Evolutionary conservation across 2,329 filamentous ascomycete genomes (phyloP).

Genomic region (Phyllosticta paracitricarpa): DNA sequence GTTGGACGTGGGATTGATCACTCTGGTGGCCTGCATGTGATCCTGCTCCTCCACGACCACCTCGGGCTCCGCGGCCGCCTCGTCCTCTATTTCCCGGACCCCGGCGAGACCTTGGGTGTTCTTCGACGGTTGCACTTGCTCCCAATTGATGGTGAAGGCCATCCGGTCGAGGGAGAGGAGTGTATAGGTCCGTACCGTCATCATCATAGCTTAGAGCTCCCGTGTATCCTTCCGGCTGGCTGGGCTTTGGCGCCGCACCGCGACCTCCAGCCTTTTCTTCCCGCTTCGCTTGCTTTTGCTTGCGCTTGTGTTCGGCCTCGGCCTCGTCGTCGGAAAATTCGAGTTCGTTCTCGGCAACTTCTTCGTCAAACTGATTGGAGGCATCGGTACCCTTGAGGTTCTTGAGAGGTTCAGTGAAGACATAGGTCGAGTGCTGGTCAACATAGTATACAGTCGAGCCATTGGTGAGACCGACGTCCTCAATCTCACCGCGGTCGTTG

Average conservation of each 20-base stretch:
- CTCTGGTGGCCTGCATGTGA: not conserved
- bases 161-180: constrained; percentile 36
- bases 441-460: constrained; percentile 73
- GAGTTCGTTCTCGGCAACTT: constrained; percentile 72
- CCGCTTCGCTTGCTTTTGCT: constrained; percentile 50
- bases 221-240: constrained; percentile 10
- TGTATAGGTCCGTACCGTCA: constrained; percentile 37
- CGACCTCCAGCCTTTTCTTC: constrained; percentile 2
- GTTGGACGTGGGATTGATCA: constrained; percentile 1
- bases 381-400: constrained; percentile 82
- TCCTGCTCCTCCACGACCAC: constrained; percentile 19
- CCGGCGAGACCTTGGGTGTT: constrained; percentile 22
- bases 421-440: constrained; percentile 64
- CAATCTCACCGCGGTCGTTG: constrained; percentile 56
- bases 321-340: constrained; percentile 97
- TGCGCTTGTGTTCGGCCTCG: constrained; percentile 64
- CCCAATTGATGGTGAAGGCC: constrained; percentile 37
- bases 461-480: constrained; percentile 54
- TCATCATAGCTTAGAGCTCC: constrained; percentile 34
- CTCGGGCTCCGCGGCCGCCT: constrained; percentile 20
- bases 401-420: constrained; percentile 77
- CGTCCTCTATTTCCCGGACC: constrained; percentile 15
- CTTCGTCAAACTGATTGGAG: constrained; percentile 90
- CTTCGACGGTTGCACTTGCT: constrained; percentile 23
- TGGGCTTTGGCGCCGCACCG: not conserved